Evolutionary conservation across 495 filamentous ascomycete genomes (phyloP).

Genomic region (Coniosporium apollinis): DNA sequence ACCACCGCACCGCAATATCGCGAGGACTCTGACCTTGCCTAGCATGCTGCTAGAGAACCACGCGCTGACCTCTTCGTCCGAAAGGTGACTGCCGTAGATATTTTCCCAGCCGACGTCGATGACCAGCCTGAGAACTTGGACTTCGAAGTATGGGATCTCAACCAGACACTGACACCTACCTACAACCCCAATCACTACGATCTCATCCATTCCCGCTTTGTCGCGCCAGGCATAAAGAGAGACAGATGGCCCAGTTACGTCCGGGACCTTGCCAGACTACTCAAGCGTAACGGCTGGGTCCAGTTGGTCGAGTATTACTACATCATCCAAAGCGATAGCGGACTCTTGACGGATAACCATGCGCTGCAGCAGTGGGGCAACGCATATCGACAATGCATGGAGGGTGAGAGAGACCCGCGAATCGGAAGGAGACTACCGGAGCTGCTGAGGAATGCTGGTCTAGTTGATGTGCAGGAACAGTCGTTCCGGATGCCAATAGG

Average conservation of each 20-base stretch:
- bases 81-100: slow-evolving; percentile 13
- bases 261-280: slow-evolving; percentile 51
- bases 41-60: too few species aligned
- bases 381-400: slow-evolving; percentile 14
- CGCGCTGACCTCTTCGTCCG: not conserved
- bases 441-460: slow-evolving; percentile 5
- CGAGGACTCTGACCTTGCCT: too few species aligned
- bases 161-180: slow-evolving; percentile 12
- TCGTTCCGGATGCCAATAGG: slow-evolving; percentile 9
- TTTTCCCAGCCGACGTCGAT: slow-evolving; percentile 2
- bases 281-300: slow-evolving; percentile 65
- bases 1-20: too few species aligned
- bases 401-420: slow-evolving; percentile 16
- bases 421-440: slow-evolving; percentile 13
- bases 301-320: slow-evolving; percentile 84
- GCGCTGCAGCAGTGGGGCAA: slow-evolving; percentile 17
- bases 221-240: slow-evolving; percentile 60
- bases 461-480: slow-evolving; percentile 4
- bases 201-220: slow-evolving; percentile 72
- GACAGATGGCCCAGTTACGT: slow-evolving; percentile 67
- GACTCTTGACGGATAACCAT: slow-evolving; percentile 43
- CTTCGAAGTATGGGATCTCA: slow-evolving; percentile 17
- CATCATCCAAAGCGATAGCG: slow-evolving; percentile 82
- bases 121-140: slow-evolving; percentile 12
- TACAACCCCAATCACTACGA: slow-evolving; percentile 55